Evolutionary conservation across 352 stramenopile genomes (phyloP).

Genomic region (Globisporangium paddicum): DNA sequence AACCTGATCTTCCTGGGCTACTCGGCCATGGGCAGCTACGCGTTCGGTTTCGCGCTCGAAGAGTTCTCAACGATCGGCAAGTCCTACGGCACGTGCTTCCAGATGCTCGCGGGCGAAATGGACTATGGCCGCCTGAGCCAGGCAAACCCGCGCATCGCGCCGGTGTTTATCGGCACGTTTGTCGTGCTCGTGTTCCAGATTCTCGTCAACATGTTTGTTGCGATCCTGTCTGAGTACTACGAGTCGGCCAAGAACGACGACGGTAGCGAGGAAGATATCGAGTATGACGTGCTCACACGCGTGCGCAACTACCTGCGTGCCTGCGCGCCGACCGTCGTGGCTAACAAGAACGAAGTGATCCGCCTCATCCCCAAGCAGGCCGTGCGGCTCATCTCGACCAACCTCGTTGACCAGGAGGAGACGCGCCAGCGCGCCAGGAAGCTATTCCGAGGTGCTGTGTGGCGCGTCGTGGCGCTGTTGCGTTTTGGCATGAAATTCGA

Average conservation of each 20-base stretch:
- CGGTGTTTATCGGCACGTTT: slow-evolving; percentile 82
- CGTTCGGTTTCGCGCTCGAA: slow-evolving; percentile 77
- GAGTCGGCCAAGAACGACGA: slow-evolving; percentile 80
- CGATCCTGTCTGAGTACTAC: slow-evolving; percentile 87
- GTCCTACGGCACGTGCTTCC: slow-evolving; percentile 82
- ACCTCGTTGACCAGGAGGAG: slow-evolving; percentile 83
- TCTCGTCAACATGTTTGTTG: slow-evolving; percentile 89
- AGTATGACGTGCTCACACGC: slow-evolving; percentile 84
- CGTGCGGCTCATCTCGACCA: slow-evolving; percentile 84
- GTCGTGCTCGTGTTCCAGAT: slow-evolving; percentile 86
- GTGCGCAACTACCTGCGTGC: slow-evolving; percentile 72
- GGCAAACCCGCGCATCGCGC: slow-evolving; percentile 74
- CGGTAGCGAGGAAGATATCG: slow-evolving; percentile 59
- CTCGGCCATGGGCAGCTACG: slow-evolving; percentile 79
- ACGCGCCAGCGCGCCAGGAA: slow-evolving; percentile 77
- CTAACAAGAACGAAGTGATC: slow-evolving; percentile 74
- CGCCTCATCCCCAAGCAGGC: slow-evolving; percentile 64
- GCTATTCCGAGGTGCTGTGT: slow-evolving; percentile 79
- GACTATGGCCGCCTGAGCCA: slow-evolving; percentile 73
- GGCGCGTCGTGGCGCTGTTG: slow-evolving; percentile 82
- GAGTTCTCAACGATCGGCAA: slow-evolving; percentile 82
- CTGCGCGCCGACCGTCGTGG: slow-evolving; percentile 74
- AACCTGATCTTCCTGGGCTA: slow-evolving; percentile 86
- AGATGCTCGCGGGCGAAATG: slow-evolving; percentile 84
- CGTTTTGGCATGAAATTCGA: slow-evolving; percentile 89